Conservation (phyloP, 768 basidiomycete genomes). For the Suillus americanus region DNA sequence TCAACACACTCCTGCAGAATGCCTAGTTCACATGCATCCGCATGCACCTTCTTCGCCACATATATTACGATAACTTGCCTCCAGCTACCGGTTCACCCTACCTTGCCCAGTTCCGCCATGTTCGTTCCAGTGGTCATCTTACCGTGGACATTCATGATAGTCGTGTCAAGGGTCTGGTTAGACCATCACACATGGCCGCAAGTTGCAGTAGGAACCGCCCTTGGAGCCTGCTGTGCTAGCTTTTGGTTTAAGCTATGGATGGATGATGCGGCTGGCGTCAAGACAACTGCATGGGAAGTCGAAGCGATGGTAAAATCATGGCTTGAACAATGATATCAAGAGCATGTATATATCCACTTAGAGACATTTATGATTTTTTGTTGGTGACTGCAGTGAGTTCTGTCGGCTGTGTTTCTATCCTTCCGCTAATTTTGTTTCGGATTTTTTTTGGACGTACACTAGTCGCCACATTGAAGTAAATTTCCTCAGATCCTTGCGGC, state of each 20-base stretch:
- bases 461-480: neutral
- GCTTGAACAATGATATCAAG: neutral
- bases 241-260: slow-evolving; percentile 63
- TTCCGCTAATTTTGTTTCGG: neutral
- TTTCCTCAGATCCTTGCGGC: neutral
- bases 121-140: slow-evolving; percentile 47
- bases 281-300: slow-evolving; percentile 17
- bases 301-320: slow-evolving; percentile 11
- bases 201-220: slow-evolving; percentile 56
- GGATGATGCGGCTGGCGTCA: slow-evolving; percentile 20
- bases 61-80: slow-evolving; percentile 58
- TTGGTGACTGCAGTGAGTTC: neutral
- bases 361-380: neutral
- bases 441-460: neutral
- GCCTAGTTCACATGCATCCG: slow-evolving; percentile 81
- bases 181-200: slow-evolving; percentile 77
- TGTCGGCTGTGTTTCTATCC: neutral
- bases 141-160: slow-evolving; percentile 56
- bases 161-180: slow-evolving; percentile 69
- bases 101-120: slow-evolving; percentile 38
- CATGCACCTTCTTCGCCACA: slow-evolving; percentile 61
- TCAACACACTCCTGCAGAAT: slow-evolving; percentile 47
- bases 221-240: slow-evolving; percentile 52
- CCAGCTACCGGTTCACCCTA: slow-evolving; percentile 59
- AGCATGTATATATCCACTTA: neutral